Evolutionary conservation across 2,329 filamentous ascomycete species (phyloP).

Genomic region (Diatrype stigma): DNA sequence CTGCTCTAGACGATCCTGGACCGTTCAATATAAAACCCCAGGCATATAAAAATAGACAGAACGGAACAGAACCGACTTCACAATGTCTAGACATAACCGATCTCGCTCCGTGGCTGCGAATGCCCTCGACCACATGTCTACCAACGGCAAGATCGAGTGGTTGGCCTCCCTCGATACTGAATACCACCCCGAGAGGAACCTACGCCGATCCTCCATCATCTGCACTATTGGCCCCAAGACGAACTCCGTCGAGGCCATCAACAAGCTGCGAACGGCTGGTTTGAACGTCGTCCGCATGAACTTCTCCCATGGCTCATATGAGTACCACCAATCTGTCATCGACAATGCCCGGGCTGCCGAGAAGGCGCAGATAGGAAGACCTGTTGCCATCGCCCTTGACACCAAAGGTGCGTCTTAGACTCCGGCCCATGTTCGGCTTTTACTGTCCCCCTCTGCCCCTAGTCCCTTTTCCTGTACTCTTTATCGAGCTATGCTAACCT

Average conservation of each 20-base stretch:
- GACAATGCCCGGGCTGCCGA: slow-evolving; percentile 91
- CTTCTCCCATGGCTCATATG: slow-evolving; percentile 92
- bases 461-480: neutral
- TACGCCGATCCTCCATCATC: slow-evolving; percentile 96
- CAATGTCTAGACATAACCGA: neutral
- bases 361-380: slow-evolving; percentile 71
- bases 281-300: slow-evolving; percentile 99
- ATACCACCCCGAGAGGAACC: slow-evolving; percentile 80
- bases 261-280: slow-evolving; percentile 82
- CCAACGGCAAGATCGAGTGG: slow-evolving; percentile 67
- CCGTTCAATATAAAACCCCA: neutral
- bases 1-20: neutral
- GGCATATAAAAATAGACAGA: neutral
- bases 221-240: slow-evolving; percentile 99
- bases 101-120: slow-evolving; percentile 46
- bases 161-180: slow-evolving; percentile 77
- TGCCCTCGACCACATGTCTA: slow-evolving; percentile 81
- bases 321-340: slow-evolving; percentile 98
- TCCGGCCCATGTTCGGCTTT: too few species aligned
- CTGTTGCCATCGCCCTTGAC: slow-evolving; percentile 89
- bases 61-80: neutral
- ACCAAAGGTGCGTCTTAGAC: slow-evolving; percentile 50
- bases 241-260: slow-evolving; percentile 96
- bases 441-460: too few species aligned
- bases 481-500: neutral